These are phyloP conservation scores for Alternaria sp. DNA, from an alignment of 2,329 filamentous ascomycete genomes.

Conservation along the genomic window DNA sequence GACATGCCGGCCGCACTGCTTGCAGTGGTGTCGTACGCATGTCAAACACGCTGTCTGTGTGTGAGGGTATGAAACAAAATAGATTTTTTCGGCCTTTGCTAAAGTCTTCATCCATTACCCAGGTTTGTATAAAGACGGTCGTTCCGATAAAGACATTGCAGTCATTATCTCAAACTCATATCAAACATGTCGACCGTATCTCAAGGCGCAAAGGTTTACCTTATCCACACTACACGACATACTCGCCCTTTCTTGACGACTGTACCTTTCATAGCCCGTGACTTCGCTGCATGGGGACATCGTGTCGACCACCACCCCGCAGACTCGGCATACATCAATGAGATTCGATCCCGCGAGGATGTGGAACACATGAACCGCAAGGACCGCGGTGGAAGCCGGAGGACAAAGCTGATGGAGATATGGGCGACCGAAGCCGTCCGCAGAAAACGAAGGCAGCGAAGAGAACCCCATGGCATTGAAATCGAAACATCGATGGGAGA, in stretches of 20 bases:
- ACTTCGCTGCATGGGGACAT: conserved; percentile 23
- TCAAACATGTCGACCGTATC: not conserved
- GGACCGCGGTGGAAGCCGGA: conserved; percentile 5
- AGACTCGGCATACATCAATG: conserved; percentile 17
- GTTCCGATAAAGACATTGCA: not conserved
- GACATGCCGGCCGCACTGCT: not conserved
- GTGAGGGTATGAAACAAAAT: not conserved
- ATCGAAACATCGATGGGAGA: not conserved
- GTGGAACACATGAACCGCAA: conserved; percentile 3
- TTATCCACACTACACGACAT: conserved; percentile 11
- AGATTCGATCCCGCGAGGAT: conserved; percentile 17
- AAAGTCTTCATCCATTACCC: not conserved
- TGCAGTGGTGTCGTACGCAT: not conserved
- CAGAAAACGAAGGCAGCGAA: conserved; percentile 5
- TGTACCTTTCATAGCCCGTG: conserved; percentile 22
- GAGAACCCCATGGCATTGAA: not conserved
- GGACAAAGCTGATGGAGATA: conserved; percentile 21
- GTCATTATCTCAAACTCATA: not conserved
- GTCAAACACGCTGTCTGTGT: not conserved
- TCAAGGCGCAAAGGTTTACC: conserved; percentile 9
- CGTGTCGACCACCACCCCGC: conserved; percentile 16
- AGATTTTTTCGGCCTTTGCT: not conserved
- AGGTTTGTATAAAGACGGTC: not conserved
- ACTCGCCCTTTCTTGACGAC: conserved; percentile 18
- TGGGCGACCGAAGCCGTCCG: conserved; percentile 21